These are phyloP conservation scores for Hyaloscypha variabilis DNA, from an alignment of 495 filamentous ascomycete genomes.

Conservation along the genomic window DNA sequence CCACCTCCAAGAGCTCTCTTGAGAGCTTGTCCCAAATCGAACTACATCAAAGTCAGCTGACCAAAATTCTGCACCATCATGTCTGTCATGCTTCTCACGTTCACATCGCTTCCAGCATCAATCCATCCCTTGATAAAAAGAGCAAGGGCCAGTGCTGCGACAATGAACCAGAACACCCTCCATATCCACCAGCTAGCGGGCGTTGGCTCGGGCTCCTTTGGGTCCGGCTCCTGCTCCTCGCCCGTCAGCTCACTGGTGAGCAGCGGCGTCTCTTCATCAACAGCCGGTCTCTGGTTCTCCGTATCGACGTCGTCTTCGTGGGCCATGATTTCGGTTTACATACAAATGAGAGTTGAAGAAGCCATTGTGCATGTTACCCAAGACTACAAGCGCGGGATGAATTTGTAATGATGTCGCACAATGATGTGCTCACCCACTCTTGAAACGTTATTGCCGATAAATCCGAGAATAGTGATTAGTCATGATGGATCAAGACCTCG, in stretches of 20 bases:
- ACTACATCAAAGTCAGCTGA: no score
- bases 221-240: slow-evolving; percentile 9
- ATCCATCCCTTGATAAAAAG: slow-evolving; percentile 39
- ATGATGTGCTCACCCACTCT: neutral
- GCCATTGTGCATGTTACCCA: neutral
- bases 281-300: slow-evolving; percentile 13
- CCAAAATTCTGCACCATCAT: no score
- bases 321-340: slow-evolving; percentile 22
- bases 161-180: slow-evolving; percentile 31
- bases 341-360: neutral
- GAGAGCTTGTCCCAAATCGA: slow-evolving; percentile 34
- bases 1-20: slow-evolving; percentile 37
- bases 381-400: neutral
- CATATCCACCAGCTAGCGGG: slow-evolving; percentile 25
- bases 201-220: slow-evolving; percentile 6
- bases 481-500: neutral
- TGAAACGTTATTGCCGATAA: neutral
- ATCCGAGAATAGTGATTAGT: neutral
- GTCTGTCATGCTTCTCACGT: slow-evolving; percentile 24
- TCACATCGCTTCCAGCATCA: slow-evolving; percentile 34
- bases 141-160: slow-evolving; percentile 23
- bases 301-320: slow-evolving; percentile 7
- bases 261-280: slow-evolving; percentile 32
- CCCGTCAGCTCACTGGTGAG: slow-evolving; percentile 12
- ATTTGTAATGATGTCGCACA: neutral